These are phyloP conservation scores for Mantamonas sphyraenae DNA, from an alignment of 78 protist species.

Conservation along the genomic window DNA sequence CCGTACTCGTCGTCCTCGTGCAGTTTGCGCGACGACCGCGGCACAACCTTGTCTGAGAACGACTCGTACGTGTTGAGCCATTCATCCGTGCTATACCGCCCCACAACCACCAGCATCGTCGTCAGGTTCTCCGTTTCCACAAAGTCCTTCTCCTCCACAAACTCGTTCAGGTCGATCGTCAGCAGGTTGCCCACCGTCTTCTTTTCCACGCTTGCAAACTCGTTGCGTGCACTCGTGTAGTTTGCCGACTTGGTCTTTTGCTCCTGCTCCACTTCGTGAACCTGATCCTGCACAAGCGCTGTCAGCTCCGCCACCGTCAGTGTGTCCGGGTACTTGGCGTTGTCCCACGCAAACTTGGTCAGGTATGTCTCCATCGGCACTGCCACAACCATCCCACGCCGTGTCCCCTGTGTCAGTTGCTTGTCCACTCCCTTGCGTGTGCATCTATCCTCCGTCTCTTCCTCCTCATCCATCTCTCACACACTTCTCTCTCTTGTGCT, in stretches of 20 bases:
- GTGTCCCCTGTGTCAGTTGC: no score
- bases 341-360: conserved; percentile 34
- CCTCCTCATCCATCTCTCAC: no score
- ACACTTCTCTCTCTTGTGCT: no score
- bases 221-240: background rate
- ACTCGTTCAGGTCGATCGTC: background rate
- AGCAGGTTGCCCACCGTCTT: conserved; percentile 31
- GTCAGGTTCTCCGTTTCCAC: conserved; percentile 53
- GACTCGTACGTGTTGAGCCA: conserved; percentile 27
- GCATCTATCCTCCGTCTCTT: no score
- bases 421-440: no score
- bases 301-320: conserved; percentile 13
- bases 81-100: conserved; percentile 26
- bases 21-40: conserved; percentile 23
- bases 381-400: background rate
- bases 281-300: no score
- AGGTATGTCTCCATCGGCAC: background rate
- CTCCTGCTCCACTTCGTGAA: conserved; percentile 18
- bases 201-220: background rate
- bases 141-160: conserved; percentile 11
- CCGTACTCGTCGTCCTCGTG: conserved; percentile 51
- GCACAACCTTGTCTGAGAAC: conserved; percentile 42
- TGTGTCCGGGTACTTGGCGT: conserved; percentile 21
- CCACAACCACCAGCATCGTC: conserved; percentile 62
- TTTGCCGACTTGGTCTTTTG: conserved; percentile 11